These are phyloP conservation scores for Plasmodium adleri DNA, from an alignment of 169 alveolate species.

Conservation along the genomic window DNA sequence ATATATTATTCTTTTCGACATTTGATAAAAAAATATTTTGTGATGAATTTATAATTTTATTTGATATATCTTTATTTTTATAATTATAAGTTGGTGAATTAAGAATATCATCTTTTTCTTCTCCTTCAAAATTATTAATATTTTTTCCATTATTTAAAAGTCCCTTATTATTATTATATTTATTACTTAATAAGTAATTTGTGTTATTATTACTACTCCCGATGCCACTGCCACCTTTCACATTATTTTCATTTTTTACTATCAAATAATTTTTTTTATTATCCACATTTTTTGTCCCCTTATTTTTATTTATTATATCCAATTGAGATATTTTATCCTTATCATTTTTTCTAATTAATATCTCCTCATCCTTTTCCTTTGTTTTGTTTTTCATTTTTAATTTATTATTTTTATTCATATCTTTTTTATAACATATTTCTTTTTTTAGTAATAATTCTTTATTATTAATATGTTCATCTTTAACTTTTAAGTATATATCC, in stretches of 20 bases:
- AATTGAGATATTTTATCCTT: neutral
- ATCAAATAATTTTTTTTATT: neutral
- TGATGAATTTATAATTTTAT: neutral
- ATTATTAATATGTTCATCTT: constrained; percentile 4
- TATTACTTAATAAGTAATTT: neutral
- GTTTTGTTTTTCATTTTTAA: neutral
- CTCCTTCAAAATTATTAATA: neutral
- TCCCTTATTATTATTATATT: neutral
- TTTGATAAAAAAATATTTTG: neutral
- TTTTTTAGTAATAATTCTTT: neutral
- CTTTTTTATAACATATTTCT: neutral
- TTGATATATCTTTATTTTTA: neutral
- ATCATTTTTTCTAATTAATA: neutral
- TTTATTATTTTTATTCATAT: neutral
- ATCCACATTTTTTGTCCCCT: neutral
- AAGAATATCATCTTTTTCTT: neutral
- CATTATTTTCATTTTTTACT: neutral
- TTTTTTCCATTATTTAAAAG: neutral
- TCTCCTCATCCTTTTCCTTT: neutral
- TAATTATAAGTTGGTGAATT: neutral
- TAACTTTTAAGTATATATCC: constrained; percentile 58
- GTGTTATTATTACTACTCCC: neutral
- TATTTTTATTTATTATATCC: neutral
- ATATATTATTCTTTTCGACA: constrained; percentile 18
- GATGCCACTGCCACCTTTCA: neutral